Evolutionary conservation across 768 basidiomycete species (phyloP), one percentile per base, ranked within the genome.

Genomic region (Porpolomopsis calyptriformis): DNA sequence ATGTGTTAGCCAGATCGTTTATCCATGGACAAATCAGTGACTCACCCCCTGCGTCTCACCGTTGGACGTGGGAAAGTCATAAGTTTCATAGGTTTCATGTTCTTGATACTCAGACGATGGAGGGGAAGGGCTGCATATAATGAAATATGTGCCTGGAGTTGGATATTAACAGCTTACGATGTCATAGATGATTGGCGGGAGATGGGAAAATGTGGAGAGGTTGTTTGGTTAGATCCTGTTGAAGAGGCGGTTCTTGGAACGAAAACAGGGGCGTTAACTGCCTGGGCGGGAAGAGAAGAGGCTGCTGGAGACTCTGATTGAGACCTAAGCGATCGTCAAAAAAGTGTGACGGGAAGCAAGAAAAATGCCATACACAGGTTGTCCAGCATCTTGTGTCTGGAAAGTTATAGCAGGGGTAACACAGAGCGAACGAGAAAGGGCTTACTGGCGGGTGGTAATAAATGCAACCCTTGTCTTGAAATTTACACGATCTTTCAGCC

Each of bases 211-310:
- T 61, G 57, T 19, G 63, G 53, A 1, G 61, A 51, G 31, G 59
- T 46, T 53, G 59, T 46, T 24, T 60, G 52, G 44, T 62, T 59
- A 27, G 66, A 60, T 20, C 62, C 55, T 7, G 60, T 47, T 22
- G 62, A 52, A 47, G 57, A 48, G 25, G 64, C 52, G 22, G 65
- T 66, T 60, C 85, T 88, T 16, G 88, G 87, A 18, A 91, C 77
- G 50, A 91, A 91, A 35, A 90, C 78, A 27, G 88, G 85, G 1
- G 87, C 87, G 58, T 89, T 85, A 45, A 87, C 74, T 2, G 84
- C 83, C 51, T 83, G 76, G 36, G 81, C 72, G 2, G 77, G 72
- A 10, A 71, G 63, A 3, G 62, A 55, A 41, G 67, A 59, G 33
- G 57, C 54, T 43, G 56, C 55, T 26, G 66, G 72, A 16, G 74